Evolutionary conservation across 2,329 filamentous ascomycete genomes (phyloP).

Genomic region (Fusarium camptoceras): DNA sequence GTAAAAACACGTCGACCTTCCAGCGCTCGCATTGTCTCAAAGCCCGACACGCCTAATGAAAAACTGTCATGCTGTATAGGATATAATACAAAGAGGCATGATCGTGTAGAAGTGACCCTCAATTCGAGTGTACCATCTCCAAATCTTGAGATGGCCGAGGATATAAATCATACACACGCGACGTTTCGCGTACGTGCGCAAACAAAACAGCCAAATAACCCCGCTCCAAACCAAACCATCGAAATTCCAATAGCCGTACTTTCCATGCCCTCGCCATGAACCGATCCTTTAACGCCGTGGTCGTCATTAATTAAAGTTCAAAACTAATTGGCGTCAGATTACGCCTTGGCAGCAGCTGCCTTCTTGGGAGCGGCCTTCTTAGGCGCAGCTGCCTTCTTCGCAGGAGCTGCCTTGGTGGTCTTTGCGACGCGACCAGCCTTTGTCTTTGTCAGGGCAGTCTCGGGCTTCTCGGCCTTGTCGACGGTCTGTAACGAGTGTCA

Average conservation of each 20-base stretch:
- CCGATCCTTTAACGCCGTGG: conserved; percentile 52
- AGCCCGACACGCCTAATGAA: conserved; percentile 33
- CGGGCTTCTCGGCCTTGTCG: conserved; percentile 68
- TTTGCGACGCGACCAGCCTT: conserved; percentile 89
- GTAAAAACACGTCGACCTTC: conserved; percentile 31
- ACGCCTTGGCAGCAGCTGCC: conserved; percentile 59
- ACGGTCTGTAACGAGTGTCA: conserved; percentile 31
- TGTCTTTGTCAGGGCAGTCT: conserved; percentile 79
- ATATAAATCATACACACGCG: conserved; percentile 34
- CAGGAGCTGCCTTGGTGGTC: conserved; percentile 59
- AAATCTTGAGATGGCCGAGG: conserved; percentile 38
- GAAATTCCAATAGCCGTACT: conserved; percentile 46
- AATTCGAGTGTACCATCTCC: conserved; percentile 33
- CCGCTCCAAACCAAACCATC: conserved; percentile 45
- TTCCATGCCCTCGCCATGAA: conserved; percentile 44
- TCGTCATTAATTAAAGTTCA: conserved; percentile 54
- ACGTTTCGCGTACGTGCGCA: conserved; percentile 37
- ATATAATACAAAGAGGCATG: conserved; percentile 45
- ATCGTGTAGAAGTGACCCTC: conserved; percentile 38
- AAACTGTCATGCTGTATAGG: conserved; percentile 36
- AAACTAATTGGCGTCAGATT: conserved; percentile 39
- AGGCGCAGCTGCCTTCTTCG: conserved; percentile 53
- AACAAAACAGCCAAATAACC: conserved; percentile 43
- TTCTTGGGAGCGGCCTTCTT: conserved; percentile 59
- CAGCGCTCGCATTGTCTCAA: conserved; percentile 32